These are phyloP conservation scores for Termitomyces heimii DNA, from an alignment of 768 basidiomycete genomes.

Conservation along the genomic window DNA sequence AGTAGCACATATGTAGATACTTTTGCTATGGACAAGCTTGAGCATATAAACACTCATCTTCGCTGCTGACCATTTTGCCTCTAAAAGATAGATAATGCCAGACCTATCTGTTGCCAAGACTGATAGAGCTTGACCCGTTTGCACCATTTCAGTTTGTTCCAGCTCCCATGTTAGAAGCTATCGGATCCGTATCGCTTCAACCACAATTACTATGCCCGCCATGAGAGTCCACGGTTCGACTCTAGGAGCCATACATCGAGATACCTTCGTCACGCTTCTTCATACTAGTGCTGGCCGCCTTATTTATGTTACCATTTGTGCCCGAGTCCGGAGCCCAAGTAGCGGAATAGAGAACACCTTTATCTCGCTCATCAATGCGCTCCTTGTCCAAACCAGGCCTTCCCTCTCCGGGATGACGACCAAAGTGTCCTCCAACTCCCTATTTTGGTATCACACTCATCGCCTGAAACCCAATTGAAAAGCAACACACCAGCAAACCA, in stretches of 20 bases:
- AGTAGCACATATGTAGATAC: neutral
- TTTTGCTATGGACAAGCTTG: neutral
- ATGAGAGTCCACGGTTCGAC: neutral
- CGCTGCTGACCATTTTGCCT: neutral
- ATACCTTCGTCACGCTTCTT: neutral
- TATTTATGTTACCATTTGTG: too few species aligned
- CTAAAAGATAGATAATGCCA: neutral
- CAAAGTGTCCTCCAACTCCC: neutral
- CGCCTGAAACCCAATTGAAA: too few species aligned
- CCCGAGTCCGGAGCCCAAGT: neutral
- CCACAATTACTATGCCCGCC: neutral
- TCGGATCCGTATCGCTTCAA: neutral
- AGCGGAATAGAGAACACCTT: neutral
- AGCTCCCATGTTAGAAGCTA: too few species aligned
- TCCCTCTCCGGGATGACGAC: neutral
- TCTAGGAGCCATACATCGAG: neutral
- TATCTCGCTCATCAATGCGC: neutral
- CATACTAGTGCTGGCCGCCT: too few species aligned
- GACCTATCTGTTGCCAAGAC: too few species aligned
- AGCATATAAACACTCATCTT: neutral
- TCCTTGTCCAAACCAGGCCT: neutral
- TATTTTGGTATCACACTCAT: neutral
- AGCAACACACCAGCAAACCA: neutral
- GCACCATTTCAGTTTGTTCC: neutral
- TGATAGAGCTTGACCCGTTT: neutral